Evolutionary conservation across 805 yeast genomes (phyloP), one percentile per base, ranked within the genome.

Genomic region (Kodamaea kaohsiungensis): DNA sequence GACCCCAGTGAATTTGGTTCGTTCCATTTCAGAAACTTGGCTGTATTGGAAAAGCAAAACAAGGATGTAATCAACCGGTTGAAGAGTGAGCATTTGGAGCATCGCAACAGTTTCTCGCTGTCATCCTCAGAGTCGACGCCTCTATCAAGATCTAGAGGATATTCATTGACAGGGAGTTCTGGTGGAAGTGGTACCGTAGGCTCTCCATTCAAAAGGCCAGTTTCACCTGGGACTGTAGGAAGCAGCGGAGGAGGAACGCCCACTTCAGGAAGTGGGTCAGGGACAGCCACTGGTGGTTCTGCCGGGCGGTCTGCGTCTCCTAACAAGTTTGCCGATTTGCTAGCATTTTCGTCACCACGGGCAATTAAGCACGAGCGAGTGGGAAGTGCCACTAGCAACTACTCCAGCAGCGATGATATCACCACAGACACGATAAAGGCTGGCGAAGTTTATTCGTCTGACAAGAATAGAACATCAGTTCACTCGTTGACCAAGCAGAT

Each of bases 41-140:
- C 93, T 3, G 95, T 95, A 5, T 78, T 96, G 53, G 98, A 95
- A 61, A 89, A 88, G 62, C 98, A 97, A 7, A 95, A 95, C 65
- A 91, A 90, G 65, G 98, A 92, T 70, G 92, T 89, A 12, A 91
- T 95, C 58, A 89, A 89, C 63, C 76, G 97, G 58, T 80, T 95
- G 65, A 89, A 91, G 64, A 86, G 79, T 30, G 98, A 93, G 66
- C 96, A 90, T 67, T 60, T 86, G 59, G 89, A 85, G 59, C 85
- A 83, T 60, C 75, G 71, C 57, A 76, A 71, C 53, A 79, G 83
- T 49, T 68, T 75, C 46, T 77, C 86, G 7, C 70, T 80, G 1
- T 75, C 85, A 0, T 76, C 83, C 2, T 77, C 82, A 3, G 83
- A 77, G 7, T 70, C 77, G 0, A 66, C 75, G 0, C 72, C 79